Evolutionary conservation across 2,329 filamentous ascomycete genomes (phyloP).

Genomic region (Eutypa lata): DNA sequence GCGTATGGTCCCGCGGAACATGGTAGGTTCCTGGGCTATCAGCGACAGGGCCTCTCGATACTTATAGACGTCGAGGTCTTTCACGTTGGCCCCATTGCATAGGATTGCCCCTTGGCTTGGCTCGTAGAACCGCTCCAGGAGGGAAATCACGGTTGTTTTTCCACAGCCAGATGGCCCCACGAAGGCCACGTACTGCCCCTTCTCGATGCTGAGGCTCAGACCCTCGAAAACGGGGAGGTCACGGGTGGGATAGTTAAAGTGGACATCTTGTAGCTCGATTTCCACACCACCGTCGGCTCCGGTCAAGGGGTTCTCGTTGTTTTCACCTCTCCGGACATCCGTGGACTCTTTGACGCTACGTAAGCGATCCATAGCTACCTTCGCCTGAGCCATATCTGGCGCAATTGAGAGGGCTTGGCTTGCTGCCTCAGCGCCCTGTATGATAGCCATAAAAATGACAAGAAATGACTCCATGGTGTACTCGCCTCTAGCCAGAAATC

Average conservation of each 20-base stretch:
- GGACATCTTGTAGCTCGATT: constrained; percentile 50
- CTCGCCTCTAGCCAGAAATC: constrained; percentile 48
- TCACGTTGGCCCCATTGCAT: constrained; percentile 57
- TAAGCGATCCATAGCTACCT: constrained; percentile 55
- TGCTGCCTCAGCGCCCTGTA: constrained; percentile 62
- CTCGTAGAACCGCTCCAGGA: constrained; percentile 68
- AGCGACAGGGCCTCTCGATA: constrained; percentile 64
- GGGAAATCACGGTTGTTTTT: constrained; percentile 64
- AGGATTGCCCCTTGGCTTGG: constrained; percentile 59
- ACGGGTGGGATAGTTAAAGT: constrained; percentile 56
- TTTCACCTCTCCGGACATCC: constrained; percentile 23
- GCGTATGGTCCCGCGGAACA: constrained; percentile 59
- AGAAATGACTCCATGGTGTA: constrained; percentile 42
- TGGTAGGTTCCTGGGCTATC: constrained; percentile 68
- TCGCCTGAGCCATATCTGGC: constrained; percentile 55
- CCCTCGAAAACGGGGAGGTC: constrained; percentile 54
- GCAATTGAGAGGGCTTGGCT: constrained; percentile 63
- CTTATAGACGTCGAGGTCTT: constrained; percentile 50
- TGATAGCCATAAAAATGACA: constrained; percentile 58
- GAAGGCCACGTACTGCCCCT: constrained; percentile 64
- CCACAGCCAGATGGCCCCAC: constrained; percentile 67
- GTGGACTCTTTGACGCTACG: constrained; percentile 41
- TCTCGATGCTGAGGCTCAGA: constrained; percentile 58
- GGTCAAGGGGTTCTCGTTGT: constrained; percentile 30
- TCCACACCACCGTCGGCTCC: constrained; percentile 43